Evolutionary conservation across 331 rosid species (phyloP).

Genomic region (Malus hybrid): DNA sequence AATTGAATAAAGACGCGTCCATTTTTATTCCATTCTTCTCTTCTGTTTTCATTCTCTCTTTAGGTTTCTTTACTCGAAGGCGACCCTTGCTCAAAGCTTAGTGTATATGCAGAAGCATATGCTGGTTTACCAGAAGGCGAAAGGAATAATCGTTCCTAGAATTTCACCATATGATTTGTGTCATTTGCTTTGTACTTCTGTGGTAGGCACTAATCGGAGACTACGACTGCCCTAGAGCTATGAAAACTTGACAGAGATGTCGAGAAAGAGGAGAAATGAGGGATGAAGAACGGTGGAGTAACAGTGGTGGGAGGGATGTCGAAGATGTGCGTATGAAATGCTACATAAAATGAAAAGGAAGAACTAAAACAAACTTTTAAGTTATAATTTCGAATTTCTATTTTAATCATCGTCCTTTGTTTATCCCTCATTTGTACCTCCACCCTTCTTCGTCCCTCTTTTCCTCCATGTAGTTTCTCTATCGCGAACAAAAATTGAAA

Average conservation of each 20-base stretch:
- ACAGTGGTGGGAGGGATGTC: too few relatives aligned
- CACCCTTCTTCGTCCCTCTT: too few relatives aligned
- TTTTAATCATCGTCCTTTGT: too few relatives aligned
- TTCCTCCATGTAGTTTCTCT: too few relatives aligned
- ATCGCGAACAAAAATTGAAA: too few relatives aligned
- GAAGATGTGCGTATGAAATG: too few relatives aligned
- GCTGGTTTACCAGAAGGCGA: background rate
- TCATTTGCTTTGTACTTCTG: background rate
- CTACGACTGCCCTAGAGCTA: background rate
- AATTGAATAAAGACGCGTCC: background rate
- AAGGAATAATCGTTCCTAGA: background rate
- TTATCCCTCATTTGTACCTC: too few relatives aligned
- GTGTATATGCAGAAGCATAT: background rate
- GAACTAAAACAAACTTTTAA: too few relatives aligned
- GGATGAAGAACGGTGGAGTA: too few relatives aligned
- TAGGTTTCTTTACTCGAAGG: background rate
- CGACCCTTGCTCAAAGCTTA: background rate
- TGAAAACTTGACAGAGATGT: background rate
- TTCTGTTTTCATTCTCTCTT: background rate
- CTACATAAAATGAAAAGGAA: too few relatives aligned
- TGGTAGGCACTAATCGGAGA: background rate
- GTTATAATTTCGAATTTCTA: too few relatives aligned
- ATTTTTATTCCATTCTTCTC: background rate
- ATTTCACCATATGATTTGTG: background rate
- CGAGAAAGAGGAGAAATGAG: too few relatives aligned